A percentile compares a stretch with the other conserved stretches of the same genome.
phyloP scores from a whole-genome alignment of 495 filamentous ascomycete species.

The Thermothielavioides terrestris region DNA sequence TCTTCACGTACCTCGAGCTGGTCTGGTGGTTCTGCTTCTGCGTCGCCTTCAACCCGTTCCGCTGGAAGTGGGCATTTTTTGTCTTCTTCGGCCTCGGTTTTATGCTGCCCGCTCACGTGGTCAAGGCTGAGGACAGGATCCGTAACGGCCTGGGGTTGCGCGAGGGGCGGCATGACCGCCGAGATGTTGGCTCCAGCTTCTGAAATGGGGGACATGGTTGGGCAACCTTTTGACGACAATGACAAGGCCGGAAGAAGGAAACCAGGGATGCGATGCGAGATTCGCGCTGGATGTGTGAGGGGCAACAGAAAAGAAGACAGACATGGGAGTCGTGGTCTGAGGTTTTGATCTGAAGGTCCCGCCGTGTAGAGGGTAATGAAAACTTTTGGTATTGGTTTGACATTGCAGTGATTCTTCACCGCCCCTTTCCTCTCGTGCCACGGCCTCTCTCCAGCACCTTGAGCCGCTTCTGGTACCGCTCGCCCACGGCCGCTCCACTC shows the following conservation, averaged over 20 bases:
- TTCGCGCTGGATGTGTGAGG: no score
- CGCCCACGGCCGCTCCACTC: conserved; percentile 52
- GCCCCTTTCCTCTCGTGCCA: conserved; percentile 42
- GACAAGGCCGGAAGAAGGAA: not conserved
- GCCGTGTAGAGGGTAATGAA: not conserved
- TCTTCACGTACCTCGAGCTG: conserved; percentile 81
- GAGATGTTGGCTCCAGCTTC: conserved; percentile 15
- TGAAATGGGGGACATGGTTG: no score
- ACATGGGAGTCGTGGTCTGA: not conserved
- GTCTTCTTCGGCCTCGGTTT: conserved; percentile 69
- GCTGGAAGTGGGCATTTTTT: conserved; percentile 74
- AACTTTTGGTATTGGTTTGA: not conserved
- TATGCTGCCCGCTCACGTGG: conserved; percentile 55
- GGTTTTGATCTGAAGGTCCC: not conserved
- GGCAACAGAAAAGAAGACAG: not conserved
- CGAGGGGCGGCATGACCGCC: not conserved
- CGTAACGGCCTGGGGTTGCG: conserved; percentile 34
- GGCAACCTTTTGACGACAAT: no score
- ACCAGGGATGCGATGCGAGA: not conserved
- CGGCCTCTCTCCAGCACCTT: conserved; percentile 56
- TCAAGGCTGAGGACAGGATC: conserved; percentile 53
- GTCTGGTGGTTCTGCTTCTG: conserved; percentile 80
- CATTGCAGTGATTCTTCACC: not conserved
- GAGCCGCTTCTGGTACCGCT: conserved; percentile 63
- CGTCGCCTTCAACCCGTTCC: conserved; percentile 70